phyloP scores from a whole-genome alignment of 1,284 basidiomycete species.

The Schizopora paradoxa region DNA sequence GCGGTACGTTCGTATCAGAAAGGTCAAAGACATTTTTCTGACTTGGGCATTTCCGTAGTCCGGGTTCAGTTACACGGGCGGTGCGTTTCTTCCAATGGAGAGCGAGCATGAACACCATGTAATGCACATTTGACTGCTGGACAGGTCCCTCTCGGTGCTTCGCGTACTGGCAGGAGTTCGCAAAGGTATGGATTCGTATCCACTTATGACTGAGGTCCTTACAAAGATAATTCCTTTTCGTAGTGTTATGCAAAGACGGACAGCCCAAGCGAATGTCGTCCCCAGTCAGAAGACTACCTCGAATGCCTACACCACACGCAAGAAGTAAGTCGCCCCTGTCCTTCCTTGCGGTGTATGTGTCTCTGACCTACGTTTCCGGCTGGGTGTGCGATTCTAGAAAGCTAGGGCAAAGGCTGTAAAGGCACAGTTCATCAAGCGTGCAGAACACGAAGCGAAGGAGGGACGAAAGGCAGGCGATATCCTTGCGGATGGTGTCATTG shows the following conservation, averaged over 20 bases:
- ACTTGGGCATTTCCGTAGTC: slow-evolving; percentile 27
- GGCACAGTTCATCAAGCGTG: slow-evolving; percentile 67
- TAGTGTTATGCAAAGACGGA: slow-evolving; percentile 89
- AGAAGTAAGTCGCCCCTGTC: slow-evolving; percentile 54
- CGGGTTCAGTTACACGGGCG: slow-evolving; percentile 65
- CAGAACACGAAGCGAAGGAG: slow-evolving; percentile 60
- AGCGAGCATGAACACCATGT: not conserved
- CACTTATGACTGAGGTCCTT: slow-evolving; percentile 5
- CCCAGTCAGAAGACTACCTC: slow-evolving; percentile 83
- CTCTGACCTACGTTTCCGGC: slow-evolving; percentile 9
- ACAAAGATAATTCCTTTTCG: not conserved
- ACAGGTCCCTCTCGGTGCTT: slow-evolving; percentile 87
- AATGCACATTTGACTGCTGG: slow-evolving; percentile 3
- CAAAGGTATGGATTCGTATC: slow-evolving; percentile 47
- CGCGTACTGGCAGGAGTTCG: slow-evolving; percentile 89
- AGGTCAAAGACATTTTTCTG: not conserved
- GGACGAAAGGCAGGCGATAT: slow-evolving; percentile 69
- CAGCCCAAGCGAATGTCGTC: slow-evolving; percentile 65
- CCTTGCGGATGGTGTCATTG: slow-evolving; percentile 67
- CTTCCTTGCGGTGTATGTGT: slow-evolving; percentile 8
- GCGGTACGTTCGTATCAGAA: slow-evolving; percentile 28
- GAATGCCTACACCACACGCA: slow-evolving; percentile 91
- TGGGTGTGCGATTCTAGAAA: slow-evolving; percentile 40
- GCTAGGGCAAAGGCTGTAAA: slow-evolving; percentile 71
- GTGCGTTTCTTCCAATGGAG: slow-evolving; percentile 30